Percentiles rank a stretch among this genome's conserved stretches.
Evolutionary conservation across 352 stramenopile species (phyloP).

Genomic region (Halophytophthora polymorphica): DNA sequence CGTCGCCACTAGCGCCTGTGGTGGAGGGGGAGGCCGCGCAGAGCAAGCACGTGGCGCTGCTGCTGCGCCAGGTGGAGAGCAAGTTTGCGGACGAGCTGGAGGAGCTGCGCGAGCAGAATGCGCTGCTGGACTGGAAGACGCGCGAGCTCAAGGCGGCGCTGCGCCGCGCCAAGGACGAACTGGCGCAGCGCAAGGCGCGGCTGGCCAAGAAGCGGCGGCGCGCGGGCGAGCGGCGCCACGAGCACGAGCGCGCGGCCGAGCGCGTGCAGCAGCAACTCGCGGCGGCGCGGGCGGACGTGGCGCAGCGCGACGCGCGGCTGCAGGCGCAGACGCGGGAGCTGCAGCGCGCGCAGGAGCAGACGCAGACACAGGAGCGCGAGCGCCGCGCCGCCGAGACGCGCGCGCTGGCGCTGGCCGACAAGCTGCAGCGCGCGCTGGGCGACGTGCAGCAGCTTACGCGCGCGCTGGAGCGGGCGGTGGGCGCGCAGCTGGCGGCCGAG

Average conservation of each 20-base stretch:
- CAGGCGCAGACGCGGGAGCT: conserved; percentile 24
- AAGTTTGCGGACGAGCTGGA: conserved; percentile 82
- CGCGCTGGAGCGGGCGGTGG: conserved; percentile 55
- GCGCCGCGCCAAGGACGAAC: conserved; percentile 54
- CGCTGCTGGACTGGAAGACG: conserved; percentile 63
- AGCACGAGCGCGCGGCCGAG: conserved; percentile 52
- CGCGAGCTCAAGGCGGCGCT: conserved; percentile 72
- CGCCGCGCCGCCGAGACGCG: conserved; percentile 43
- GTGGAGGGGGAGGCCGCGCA: conserved; percentile 29
- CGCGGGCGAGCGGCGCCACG: conserved; percentile 51
- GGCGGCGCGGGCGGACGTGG: conserved; percentile 13
- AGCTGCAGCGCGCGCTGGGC: conserved; percentile 55
- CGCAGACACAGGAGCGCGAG: conserved; percentile 31
- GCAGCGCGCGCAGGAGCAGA: conserved; percentile 10
- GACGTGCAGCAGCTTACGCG: conserved; percentile 71
- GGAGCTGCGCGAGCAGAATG: conserved; percentile 63
- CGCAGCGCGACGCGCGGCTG: conserved; percentile 10
- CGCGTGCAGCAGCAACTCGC: conserved; percentile 38
- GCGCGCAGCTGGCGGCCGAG: conserved; percentile 42
- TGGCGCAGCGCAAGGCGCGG: conserved; percentile 58
- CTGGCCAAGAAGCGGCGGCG: conserved; percentile 75
- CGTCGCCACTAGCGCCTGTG: conserved; percentile 10
- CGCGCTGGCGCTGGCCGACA: conserved; percentile 49
- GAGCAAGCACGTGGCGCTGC: conserved; percentile 56
- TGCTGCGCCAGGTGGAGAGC: conserved; percentile 73